phyloP scores from a whole-genome alignment of 192 early-diverging fungal species.

The Linnemannia hyalina region DNA sequence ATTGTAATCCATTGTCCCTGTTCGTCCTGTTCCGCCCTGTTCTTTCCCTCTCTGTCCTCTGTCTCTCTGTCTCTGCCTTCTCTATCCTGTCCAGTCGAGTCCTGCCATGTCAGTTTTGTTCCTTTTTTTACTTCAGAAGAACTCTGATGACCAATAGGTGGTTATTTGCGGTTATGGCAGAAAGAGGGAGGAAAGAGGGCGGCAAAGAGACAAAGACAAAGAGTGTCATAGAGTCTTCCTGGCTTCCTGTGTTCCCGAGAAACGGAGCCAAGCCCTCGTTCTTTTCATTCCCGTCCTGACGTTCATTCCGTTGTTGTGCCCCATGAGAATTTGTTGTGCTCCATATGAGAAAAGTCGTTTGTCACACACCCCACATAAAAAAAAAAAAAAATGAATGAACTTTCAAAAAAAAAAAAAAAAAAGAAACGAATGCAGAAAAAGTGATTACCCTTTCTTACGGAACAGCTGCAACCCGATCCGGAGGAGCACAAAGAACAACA shows the following conservation, averaged over 20 bases:
- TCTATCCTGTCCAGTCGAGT: background rate
- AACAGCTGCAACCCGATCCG: conserved; percentile 41
- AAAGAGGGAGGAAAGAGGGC: background rate
- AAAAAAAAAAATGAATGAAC: background rate
- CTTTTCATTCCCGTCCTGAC: background rate
- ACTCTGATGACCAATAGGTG: background rate
- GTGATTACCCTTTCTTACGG: conserved; percentile 49
- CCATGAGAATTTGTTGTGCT: background rate
- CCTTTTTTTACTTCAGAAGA: background rate
- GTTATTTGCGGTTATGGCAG: background rate
- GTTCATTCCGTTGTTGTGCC: background rate
- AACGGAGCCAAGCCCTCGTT: background rate
- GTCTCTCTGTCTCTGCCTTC: background rate
- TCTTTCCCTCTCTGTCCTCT: background rate
- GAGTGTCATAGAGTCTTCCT: background rate
- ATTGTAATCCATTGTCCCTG: background rate
- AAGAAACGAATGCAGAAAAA: background rate
- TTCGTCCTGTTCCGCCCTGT: background rate
- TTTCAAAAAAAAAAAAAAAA: background rate
- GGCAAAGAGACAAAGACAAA: background rate
- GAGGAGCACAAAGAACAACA: conserved; percentile 51
- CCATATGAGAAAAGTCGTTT: background rate
- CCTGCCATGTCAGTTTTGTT: too few relatives aligned
- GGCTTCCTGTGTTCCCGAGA: background rate
- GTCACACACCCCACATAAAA: background rate